Base-by-base conservation (phyloP, 73 alveolate genomes). In the Paramecium tetraurelia region DNA sequence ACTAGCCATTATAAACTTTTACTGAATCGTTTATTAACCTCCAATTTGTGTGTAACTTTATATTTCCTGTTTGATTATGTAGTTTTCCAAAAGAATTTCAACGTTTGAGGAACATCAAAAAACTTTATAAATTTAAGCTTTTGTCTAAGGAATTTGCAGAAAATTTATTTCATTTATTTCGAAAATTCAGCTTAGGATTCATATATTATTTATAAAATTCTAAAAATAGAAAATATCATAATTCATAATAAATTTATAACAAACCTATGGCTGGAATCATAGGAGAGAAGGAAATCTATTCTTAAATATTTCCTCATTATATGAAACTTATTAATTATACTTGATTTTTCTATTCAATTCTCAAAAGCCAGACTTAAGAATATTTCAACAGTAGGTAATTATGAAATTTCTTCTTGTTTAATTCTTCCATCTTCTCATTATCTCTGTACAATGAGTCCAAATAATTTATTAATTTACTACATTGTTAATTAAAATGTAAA, bases 211-310 rank as follows among this genome's bases (percentile, higher is more conserved):
- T 27, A 27, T 27, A 27, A 27, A 27, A 27, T 27, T 27, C 31
- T 27, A 27, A 27, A 27, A 27, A 27, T 27, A 27, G 31, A 27
- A 27, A 27, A 27, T 27, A 1, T 27, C 31, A 27, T 27, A n/a
- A n/a, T n/a, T n/a, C n/a, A n/a, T n/a, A n/a, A n/a, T n/a, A 70
- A 46, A 68, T 43, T 46, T 80, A 69, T 16, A 86, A 87, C 31
- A 48, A 41, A 9, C 96, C 96, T 11, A 93, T 53, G 0, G 92
- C 86, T 27, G 69, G 22, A 11, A 93, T 63, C 88, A 88, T 84
- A 18, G 96, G 96, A 8, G 96, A 63, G 68, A 93, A 22, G 96
- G 96, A 33, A 93, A 27, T 38, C 94, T 83, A 77, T n/a, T 0
- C 5, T 16, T 8, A 14, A 14, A 35, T 27, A 2, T 44, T 76